phyloP scores from a whole-genome alignment of 2,329 filamentous ascomycete species.

The Neofusicoccum umdonicola region DNA sequence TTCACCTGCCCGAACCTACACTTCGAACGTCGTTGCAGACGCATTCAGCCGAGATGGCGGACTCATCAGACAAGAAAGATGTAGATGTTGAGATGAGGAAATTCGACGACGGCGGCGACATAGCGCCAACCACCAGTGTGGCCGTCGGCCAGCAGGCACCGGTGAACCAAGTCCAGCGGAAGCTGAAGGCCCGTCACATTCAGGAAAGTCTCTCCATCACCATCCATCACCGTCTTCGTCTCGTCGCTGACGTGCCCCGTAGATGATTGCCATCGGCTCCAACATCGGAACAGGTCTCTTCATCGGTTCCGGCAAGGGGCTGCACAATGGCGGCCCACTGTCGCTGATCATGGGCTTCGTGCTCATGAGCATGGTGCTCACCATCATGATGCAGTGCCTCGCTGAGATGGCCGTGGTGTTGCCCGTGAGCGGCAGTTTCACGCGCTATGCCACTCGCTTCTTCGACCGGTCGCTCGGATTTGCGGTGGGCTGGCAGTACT shows the following conservation, averaged over 20 bases:
- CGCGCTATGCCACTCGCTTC: conserved; percentile 92
- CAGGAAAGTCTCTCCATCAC: conserved; percentile 28
- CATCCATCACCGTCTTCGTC: conserved; percentile 29
- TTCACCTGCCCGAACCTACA: too few species aligned
- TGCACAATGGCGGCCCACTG: conserved; percentile 38
- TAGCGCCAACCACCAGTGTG: not conserved
- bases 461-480: conserved; percentile 92
- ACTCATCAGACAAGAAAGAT: not conserved
- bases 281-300: conserved; percentile 63
- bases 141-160: not conserved
- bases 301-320: conserved; percentile 64
- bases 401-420: conserved; percentile 89
- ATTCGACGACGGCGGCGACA: not conserved
- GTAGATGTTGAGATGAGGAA: not conserved
- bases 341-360: conserved; percentile 36
- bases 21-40: too few species aligned
- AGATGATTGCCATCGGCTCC: conserved; percentile 91
- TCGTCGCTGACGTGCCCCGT: not conserved
- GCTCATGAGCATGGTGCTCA: conserved; percentile 82
- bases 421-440: conserved; percentile 88
- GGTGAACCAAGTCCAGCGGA: conserved; percentile 30
- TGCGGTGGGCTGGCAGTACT: conserved; percentile 94
- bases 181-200: conserved; percentile 36
- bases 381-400: conserved; percentile 85
- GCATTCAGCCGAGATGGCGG: not conserved